Evolutionary conservation across 2,329 filamentous ascomycete species (phyloP).

Genomic region (Waltergamsia citrina): DNA sequence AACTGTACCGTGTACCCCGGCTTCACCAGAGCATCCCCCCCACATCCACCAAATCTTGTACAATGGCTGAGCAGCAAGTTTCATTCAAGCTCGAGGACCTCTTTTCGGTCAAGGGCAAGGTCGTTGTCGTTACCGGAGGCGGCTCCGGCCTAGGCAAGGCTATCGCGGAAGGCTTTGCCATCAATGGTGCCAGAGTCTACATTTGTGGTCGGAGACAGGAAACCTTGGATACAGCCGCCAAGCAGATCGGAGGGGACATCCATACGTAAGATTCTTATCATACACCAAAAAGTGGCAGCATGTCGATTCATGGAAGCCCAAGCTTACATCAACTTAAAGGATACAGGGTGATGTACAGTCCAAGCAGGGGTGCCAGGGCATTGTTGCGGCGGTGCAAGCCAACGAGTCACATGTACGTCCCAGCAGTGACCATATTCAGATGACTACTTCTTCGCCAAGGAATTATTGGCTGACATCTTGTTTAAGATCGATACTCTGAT

Average conservation of each 20-base stretch:
- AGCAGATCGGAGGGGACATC: slow-evolving; percentile 11
- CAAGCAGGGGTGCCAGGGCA: slow-evolving; percentile 12
- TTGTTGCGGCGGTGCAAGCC: slow-evolving; percentile 11
- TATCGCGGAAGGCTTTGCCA: slow-evolving; percentile 29
- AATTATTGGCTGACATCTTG: too few relatives aligned
- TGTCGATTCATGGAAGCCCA: neutral
- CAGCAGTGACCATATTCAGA: neutral
- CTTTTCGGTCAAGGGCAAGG: slow-evolving; percentile 26
- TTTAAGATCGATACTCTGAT: slow-evolving; percentile 16
- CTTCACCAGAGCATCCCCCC: too few relatives aligned
- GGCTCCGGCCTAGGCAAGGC: slow-evolving; percentile 35
- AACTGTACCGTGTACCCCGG: too few relatives aligned
- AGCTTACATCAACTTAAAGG: neutral
- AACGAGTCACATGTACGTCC: slow-evolving; percentile 11
- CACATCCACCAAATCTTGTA: too few relatives aligned
- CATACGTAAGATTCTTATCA: slow-evolving; percentile 7
- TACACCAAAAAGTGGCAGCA: too few relatives aligned
- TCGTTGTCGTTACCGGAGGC: slow-evolving; percentile 32
- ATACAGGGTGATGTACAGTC: slow-evolving; percentile 16
- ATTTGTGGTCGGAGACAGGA: slow-evolving; percentile 31
- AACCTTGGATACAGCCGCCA: slow-evolving; percentile 23
- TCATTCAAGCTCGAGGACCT: slow-evolving; percentile 16
- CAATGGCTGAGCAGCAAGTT: slow-evolving; percentile 10
- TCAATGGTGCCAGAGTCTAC: slow-evolving; percentile 36
- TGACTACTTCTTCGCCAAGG: neutral